A percentile compares a stretch with the other conserved stretches of the same genome.
Evolutionary conservation across 2,329 filamentous ascomycete genomes (phyloP).

Genomic region (Ramularia collo-cygni): DNA sequence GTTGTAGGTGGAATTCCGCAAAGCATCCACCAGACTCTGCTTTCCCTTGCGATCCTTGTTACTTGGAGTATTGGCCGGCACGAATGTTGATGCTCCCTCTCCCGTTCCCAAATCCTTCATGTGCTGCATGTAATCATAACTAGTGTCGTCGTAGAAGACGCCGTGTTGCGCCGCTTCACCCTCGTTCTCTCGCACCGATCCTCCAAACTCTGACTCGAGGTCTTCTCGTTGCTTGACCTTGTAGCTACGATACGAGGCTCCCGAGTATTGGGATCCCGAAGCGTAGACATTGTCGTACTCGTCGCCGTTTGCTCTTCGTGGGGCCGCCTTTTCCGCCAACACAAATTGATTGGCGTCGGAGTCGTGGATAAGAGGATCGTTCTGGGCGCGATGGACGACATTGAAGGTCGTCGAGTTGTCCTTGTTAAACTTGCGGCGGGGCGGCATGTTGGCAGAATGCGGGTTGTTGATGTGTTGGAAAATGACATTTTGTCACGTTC

Average conservation of each 20-base stretch:
- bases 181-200: slow-evolving; percentile 73
- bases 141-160: slow-evolving; percentile 87
- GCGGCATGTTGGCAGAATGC: slow-evolving; percentile 55
- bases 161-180: slow-evolving; percentile 93
- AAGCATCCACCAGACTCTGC: slow-evolving; percentile 72
- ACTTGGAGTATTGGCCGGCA: slow-evolving; percentile 58
- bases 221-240: slow-evolving; percentile 54
- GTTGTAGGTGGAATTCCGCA: slow-evolving; percentile 44
- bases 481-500: no score
- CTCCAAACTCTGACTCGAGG: slow-evolving; percentile 66
- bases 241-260: slow-evolving; percentile 20
- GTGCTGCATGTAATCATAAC: slow-evolving; percentile 99
- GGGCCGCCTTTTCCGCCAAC: slow-evolving; percentile 50
- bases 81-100: slow-evolving; percentile 68
- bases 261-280: slow-evolving; percentile 31
- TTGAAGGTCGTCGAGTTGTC: slow-evolving; percentile 89
- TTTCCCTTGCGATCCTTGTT: slow-evolving; percentile 60
- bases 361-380: slow-evolving; percentile 96
- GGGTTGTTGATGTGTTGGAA: background rate
- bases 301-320: slow-evolving; percentile 18
- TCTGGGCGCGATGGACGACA: slow-evolving; percentile 90
- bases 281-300: slow-evolving; percentile 16
- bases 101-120: slow-evolving; percentile 69
- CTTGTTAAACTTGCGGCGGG: slow-evolving; percentile 76
- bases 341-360: slow-evolving; percentile 82